Evolutionary conservation across 2,329 filamentous ascomycete genomes (phyloP), one percentile per base, ranked within the genome.

Genomic region (Ascomycota sp.): DNA sequence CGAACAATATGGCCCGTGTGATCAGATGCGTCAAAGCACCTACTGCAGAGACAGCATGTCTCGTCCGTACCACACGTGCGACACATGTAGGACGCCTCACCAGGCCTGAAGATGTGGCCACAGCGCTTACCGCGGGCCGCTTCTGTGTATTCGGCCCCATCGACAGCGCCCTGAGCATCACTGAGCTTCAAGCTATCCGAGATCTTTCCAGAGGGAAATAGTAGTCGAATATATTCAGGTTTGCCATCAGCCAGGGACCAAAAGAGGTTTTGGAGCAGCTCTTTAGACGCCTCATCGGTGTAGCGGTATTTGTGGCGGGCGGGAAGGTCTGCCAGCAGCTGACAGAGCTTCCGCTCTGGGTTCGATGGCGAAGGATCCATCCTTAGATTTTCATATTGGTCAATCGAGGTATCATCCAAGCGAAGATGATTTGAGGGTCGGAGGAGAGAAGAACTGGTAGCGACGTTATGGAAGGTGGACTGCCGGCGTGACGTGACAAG

Each of bases 21-120:
- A 46, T 98, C 86, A 24, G 86, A 95, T 19, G 83, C 73, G 46
- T 95, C 82, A 49, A 93, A 98, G 55, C 89, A 98, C 40, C 76
- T 75, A 44, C 80, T 82, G 56, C 89, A 98, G 11, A 98, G 65
- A 29, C 89, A 86, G 52, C 86, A 95, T 1, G 89, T 95, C 39
- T 94, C 86, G 51, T 98, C 91, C 27, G 77, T 73, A 28, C 82
- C 82, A 52, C 89, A 98, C 8, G 86, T 95, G 43, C 83, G 78
- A 62, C 89, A 98, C 43, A 77, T 69, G 51, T 95, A 98, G 34
- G 82, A 86, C 33, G 83, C 85, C 58, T 98, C 89, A 30, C 86
- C 89, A 10, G 70, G 66, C 54, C 86, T 86, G 64, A 98, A 93
- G 37, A 98, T 95, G 57, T 98, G 91, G 4, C 89, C 91, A 50